Conservation (phyloP, 805 yeast genomes). For the Zygotorulaspora danielsina region DNA sequence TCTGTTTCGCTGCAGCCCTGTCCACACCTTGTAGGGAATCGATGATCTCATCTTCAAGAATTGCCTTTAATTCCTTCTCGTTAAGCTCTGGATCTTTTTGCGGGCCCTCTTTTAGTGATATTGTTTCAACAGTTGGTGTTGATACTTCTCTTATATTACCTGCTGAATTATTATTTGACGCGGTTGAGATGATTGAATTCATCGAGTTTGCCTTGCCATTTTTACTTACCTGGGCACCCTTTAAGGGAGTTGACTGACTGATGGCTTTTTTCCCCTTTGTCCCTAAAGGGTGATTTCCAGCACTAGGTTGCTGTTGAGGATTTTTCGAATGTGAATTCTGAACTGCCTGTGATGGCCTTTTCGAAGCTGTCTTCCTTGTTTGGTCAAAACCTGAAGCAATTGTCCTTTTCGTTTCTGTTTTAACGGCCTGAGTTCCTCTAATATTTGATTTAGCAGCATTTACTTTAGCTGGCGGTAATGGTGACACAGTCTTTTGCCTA, state of each 20-base stretch:
- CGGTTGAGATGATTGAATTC: slow-evolving; percentile 5
- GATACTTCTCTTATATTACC: not conserved
- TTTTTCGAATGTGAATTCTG: slow-evolving; percentile 5
- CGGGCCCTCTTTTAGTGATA: slow-evolving; percentile 2
- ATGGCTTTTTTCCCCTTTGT: slow-evolving; percentile 3
- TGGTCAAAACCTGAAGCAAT: slow-evolving; percentile 5
- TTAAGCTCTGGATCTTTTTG: slow-evolving; percentile 6
- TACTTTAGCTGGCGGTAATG: slow-evolving; percentile 3
- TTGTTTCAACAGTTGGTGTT: not conserved
- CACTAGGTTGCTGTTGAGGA: not conserved
- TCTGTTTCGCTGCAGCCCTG: slow-evolving; percentile 71
- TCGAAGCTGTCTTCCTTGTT: slow-evolving; percentile 1
- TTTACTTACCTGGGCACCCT: slow-evolving; percentile 1
- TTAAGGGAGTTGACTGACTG: not conserved
- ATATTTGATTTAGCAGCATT: not conserved
- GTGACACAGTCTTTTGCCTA: slow-evolving; percentile 4
- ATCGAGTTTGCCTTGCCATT: slow-evolving; percentile 4
- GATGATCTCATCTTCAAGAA: slow-evolving; percentile 31
- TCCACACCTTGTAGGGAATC: slow-evolving; percentile 62
- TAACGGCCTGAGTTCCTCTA: slow-evolving; percentile 8
- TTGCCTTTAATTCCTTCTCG: slow-evolving; percentile 13
- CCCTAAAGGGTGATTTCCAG: slow-evolving; percentile 3
- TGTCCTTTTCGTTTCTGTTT: slow-evolving; percentile 12
- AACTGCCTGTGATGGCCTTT: not conserved
- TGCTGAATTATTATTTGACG: slow-evolving; percentile 8